Conservation (phyloP, 164 flowering plant species). For the Saururus chinensis region DNA sequence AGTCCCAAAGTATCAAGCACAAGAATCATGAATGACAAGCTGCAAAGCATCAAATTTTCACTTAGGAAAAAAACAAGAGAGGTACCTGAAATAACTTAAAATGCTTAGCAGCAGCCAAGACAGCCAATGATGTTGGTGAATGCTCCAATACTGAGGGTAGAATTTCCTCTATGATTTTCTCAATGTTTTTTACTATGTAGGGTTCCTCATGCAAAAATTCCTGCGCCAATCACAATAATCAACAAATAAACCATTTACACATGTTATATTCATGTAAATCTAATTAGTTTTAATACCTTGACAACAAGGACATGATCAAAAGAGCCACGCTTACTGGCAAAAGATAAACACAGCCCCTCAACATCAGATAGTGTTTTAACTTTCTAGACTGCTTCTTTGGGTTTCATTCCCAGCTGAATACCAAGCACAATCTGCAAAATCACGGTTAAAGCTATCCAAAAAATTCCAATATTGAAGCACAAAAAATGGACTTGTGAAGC, state of each 20-base stretch:
- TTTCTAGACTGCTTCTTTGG: slow-evolving; percentile 53
- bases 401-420: too few relatives aligned
- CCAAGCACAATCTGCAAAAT: too few relatives aligned
- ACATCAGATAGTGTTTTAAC: slow-evolving; percentile 93
- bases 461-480: too few relatives aligned
- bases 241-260: too few relatives aligned
- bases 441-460: too few relatives aligned
- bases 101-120: slow-evolving; percentile 66
- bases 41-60: not conserved
- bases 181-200: slow-evolving; percentile 68
- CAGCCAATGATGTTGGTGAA: slow-evolving; percentile 70
- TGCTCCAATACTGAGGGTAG: slow-evolving; percentile 42
- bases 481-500: too few relatives aligned
- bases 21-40: not conserved
- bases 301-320: too few relatives aligned
- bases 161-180: slow-evolving; percentile 49
- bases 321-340: slow-evolving; percentile 50
- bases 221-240: slow-evolving; percentile 18
- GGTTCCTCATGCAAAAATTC: slow-evolving; percentile 75
- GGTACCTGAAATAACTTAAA: slow-evolving; percentile 80
- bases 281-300: slow-evolving; percentile 25
- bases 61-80: not conserved
- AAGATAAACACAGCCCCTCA: slow-evolving; percentile 74
- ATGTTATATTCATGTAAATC: too few relatives aligned
- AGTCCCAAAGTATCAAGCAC: not conserved